Percentiles rank a stretch among this genome's conserved stretches.
These are phyloP conservation scores for Chaetomium cochliodes DNA, from an alignment of 495 filamentous ascomycete species.

Conservation along the genomic window DNA sequence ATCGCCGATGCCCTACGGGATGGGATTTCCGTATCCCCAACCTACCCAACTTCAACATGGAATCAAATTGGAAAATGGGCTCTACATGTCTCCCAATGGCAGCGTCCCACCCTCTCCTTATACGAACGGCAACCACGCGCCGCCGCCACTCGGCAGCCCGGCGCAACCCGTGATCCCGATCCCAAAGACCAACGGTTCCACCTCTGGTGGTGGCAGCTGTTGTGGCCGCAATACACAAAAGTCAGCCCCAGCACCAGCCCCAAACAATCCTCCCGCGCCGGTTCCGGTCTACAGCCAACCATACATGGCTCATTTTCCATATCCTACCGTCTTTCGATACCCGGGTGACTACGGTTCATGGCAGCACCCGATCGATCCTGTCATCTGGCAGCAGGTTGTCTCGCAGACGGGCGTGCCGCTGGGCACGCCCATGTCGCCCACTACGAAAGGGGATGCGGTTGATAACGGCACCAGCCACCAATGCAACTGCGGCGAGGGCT, in stretches of 20 bases:
- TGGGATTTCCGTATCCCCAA: constrained; percentile 23
- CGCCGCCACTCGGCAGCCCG: constrained; percentile 6
- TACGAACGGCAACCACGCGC: constrained; percentile 21
- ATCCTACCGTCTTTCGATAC: constrained; percentile 39
- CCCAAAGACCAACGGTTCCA: constrained; percentile 16
- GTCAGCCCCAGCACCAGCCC: not conserved
- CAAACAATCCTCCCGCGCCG: constrained; percentile 13
- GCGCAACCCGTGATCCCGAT: constrained; percentile 14
- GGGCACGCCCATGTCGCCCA: constrained; percentile 10
- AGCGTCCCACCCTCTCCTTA: constrained; percentile 1
- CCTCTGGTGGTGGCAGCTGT: constrained; percentile 16
- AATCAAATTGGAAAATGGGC: constrained; percentile 25
- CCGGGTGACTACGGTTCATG: constrained; percentile 45
- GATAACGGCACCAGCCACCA: constrained; percentile 44
- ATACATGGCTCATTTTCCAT: constrained; percentile 26
- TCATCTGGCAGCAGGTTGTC: constrained; percentile 38
- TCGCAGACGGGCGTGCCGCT: constrained; percentile 26
- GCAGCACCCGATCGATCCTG: constrained; percentile 43
- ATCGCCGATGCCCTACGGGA: constrained; percentile 24
- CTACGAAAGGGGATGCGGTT: constrained; percentile 21
- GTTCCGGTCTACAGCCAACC: constrained; percentile 19
- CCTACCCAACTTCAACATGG: constrained; percentile 20
- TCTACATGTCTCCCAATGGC: constrained; percentile 15
- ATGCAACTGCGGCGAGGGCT: constrained; percentile 65
- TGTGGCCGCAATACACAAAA: constrained; percentile 16